These are phyloP conservation scores for Pistacia vera DNA, from an alignment of 345 rosid species.

Conservation along the genomic window DNA sequence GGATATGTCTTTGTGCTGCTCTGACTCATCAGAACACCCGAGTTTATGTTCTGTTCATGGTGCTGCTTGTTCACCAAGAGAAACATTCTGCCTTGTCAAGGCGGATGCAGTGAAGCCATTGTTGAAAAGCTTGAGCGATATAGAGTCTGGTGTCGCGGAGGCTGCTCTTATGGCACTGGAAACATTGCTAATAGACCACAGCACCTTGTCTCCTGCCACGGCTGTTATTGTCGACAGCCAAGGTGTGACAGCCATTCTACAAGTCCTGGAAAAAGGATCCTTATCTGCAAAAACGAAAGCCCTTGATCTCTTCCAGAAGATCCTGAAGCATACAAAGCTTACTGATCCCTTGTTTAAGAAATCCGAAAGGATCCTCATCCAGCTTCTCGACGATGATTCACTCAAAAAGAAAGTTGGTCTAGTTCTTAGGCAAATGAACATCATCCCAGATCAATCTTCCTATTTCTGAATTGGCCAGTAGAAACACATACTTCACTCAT, in stretches of 20 bases:
- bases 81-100: slow-evolving; percentile 60
- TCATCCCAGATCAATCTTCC: slow-evolving; percentile 60
- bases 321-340: slow-evolving; percentile 31
- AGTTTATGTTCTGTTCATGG: slow-evolving; percentile 45
- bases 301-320: slow-evolving; percentile 48
- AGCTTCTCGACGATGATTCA: slow-evolving; percentile 41
- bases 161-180: slow-evolving; percentile 55
- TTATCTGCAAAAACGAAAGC: slow-evolving; percentile 47
- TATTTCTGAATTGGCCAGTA: slow-evolving; percentile 37
- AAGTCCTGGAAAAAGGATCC: slow-evolving; percentile 54
- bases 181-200: slow-evolving; percentile 45
- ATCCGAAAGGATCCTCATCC: slow-evolving; percentile 51
- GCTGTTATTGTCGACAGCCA: slow-evolving; percentile 44
- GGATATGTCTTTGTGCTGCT: slow-evolving; percentile 44
- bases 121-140: slow-evolving; percentile 38
- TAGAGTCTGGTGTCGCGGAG: slow-evolving; percentile 44
- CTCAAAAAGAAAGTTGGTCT: slow-evolving; percentile 48
- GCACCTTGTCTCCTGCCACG: slow-evolving; percentile 36
- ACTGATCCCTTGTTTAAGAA: slow-evolving; percentile 24
- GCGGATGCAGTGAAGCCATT: slow-evolving; percentile 54
- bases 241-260: slow-evolving; percentile 43
- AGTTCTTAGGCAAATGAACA: slow-evolving; percentile 45
- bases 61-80: slow-evolving; percentile 42
- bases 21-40: slow-evolving; percentile 23
- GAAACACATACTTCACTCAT: no score